phyloP scores from a whole-genome alignment of 1,139 yeast genomes.

The Suhomyces ambrosiae region DNA sequence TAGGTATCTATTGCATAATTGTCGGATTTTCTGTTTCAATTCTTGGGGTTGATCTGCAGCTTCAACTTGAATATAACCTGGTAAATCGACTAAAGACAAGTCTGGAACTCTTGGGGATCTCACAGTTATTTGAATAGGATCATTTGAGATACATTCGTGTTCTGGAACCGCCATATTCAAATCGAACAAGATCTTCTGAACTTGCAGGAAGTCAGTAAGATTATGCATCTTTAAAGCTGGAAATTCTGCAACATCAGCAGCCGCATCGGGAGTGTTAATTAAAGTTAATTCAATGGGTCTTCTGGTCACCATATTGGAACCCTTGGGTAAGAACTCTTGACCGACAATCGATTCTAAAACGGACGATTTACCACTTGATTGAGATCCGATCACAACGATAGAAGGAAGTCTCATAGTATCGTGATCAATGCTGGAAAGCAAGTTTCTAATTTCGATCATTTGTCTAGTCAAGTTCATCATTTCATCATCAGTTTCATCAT shows the following conservation, averaged over 20 bases:
- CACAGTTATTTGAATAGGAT: constrained; percentile 88
- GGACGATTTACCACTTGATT: constrained; percentile 94
- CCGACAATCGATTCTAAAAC: constrained; percentile 94
- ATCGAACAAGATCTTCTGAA: constrained; percentile 81
- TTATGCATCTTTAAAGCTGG: constrained; percentile 85
- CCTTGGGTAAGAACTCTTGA: constrained; percentile 91
- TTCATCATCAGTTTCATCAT: constrained; percentile 62
- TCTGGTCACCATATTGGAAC: constrained; percentile 93
- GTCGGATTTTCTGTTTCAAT: constrained; percentile 75
- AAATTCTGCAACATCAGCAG: constrained; percentile 89
- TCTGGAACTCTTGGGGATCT: constrained; percentile 94
- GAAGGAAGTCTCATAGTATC: constrained; percentile 85
- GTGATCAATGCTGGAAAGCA: constrained; percentile 76
- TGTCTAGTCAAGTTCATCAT: constrained; percentile 87
- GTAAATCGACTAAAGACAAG: constrained; percentile 88
- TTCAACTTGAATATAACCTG: constrained; percentile 96
- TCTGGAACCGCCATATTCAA: constrained; percentile 91
- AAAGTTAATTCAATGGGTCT: constrained; percentile 93
- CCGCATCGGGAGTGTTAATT: constrained; percentile 79
- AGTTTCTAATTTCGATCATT: constrained; percentile 92
- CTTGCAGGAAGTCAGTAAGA: constrained; percentile 83
- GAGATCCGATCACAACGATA: constrained; percentile 96
- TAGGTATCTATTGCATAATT: constrained; percentile 80
- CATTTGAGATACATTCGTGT: constrained; percentile 80
- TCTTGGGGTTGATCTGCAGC: constrained; percentile 94